Evolutionary conservation across 2,329 filamentous ascomycete species (phyloP).

Genomic region (Colletotrichum sp.): DNA sequence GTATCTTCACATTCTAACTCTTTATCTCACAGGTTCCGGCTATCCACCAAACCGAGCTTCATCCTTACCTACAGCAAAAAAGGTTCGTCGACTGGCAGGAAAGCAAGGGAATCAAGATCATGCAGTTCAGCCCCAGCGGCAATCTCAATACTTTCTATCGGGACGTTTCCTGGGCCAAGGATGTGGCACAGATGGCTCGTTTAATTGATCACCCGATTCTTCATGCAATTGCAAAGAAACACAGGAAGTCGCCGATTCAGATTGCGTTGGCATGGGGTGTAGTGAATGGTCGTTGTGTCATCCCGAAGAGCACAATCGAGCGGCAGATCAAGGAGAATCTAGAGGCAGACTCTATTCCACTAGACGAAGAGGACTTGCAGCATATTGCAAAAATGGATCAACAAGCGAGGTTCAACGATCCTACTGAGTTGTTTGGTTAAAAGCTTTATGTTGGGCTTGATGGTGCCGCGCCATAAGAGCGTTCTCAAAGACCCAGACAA

Average conservation of each 20-base stretch:
- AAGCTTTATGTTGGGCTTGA: background rate
- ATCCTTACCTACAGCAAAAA: too few species aligned
- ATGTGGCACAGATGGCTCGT: too few species aligned
- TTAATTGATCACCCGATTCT: background rate
- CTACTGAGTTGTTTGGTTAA: background rate
- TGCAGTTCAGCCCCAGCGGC: too few species aligned
- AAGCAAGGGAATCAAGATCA: too few species aligned
- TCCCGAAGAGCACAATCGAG: conserved; percentile 38
- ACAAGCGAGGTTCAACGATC: background rate
- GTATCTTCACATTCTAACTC: too few species aligned
- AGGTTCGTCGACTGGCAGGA: too few species aligned
- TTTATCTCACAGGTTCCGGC: too few species aligned
- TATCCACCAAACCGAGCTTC: too few species aligned
- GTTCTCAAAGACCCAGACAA: background rate
- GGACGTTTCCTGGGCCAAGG: too few species aligned
- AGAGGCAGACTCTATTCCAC: background rate
- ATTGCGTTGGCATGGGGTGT: conserved; percentile 36
- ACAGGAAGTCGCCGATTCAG: conserved; percentile 33
- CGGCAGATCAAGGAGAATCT: background rate
- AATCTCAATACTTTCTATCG: too few species aligned
- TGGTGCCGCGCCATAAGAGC: background rate
- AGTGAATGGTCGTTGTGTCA: conserved; percentile 33
- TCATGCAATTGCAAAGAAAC: conserved; percentile 19
- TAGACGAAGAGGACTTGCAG: background rate
- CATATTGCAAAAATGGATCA: background rate